Evolutionary conservation across 2,329 filamentous ascomycete genomes (phyloP), one percentile per base, ranked within the genome.

Genomic region (Penicillium sp.): DNA sequence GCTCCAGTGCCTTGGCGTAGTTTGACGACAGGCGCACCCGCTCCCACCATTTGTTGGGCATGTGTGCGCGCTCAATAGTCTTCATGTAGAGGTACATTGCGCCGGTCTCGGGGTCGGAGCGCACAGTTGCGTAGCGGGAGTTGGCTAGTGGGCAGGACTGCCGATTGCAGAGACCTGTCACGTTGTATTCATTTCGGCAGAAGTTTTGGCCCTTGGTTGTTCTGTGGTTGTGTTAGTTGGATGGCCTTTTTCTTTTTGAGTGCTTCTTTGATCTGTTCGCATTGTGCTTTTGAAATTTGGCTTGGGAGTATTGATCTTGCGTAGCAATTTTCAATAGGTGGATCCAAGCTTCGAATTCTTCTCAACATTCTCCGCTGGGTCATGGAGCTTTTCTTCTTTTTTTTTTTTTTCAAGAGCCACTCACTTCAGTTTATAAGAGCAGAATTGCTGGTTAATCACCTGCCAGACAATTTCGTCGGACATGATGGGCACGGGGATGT

Each of bases 391-490:
- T 37, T 33, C 11, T 33, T 21, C n/a, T 37, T 18, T 33, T 33
- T n/a, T n/a, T n/a, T n/a, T n/a, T n/a, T n/a, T n/a, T n/a, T n/a
- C n/a, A n/a, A n/a, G n/a, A n/a, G n/a, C n/a, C n/a, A 74, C 84
- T 65, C 78, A 91, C 86, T 96, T 96, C 64, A 97, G 81, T 73
- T 97, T 97, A 82, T 92, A 97, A 48, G 89, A 88, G 80, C 94
- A 97, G 74, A 94, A 95, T 71, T 93, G 90, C 77, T 94, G 90
- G 77, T 96, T 95, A 65, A 97, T 96, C 54, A 97, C 90, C 74
- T 92, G 87, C 94, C 94, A 99, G 61, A 97, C 88, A 62, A 97
- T 95, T 77, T 97, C 93, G 81, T 97, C 93, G 60, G 91, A 95
- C 54, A 90, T 60, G 58, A 61, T 65, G 48, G 59, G 61, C 48